Evolutionary conservation across 306 rosid species (phyloP), one percentile per base, ranked within the genome.

Genomic region (Biancaea sappan): DNA sequence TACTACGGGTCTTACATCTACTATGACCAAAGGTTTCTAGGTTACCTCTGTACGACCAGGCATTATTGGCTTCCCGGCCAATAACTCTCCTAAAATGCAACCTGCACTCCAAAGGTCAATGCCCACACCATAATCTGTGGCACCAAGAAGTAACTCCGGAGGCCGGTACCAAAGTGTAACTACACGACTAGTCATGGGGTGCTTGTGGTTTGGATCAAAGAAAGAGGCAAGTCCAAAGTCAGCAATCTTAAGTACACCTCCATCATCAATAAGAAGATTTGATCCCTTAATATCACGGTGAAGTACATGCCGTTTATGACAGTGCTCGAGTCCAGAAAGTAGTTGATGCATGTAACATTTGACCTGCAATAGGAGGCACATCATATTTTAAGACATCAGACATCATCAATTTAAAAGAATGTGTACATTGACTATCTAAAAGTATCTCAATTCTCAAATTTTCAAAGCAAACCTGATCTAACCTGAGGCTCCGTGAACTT

Each of bases 41-140:
- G 48, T 80, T 79, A 94, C 98, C 98, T 94, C 98, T 24, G 96
- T 94, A 43, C 98, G 97, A 60, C 98, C 98, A 38, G 98, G 98
- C 97, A 94, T 88, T 65, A 94, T 88, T 72, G 98, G 97, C 83
- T 87, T 91, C 89, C 97, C 92, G 48, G 90, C 89, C 83, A 90
- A 81, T 75, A 93, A 81, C 88, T 93, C 98, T 14, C 97, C 98
- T 62, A 93, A 83, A 83, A 93, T 93, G 90, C 98, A 93, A 73
- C 98, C 98, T 59, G 95, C 96, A 81, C 98, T 93, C 98, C 98
- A 93, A 31, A 93, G 88, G 83, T 93, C 98, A 46, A 93, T 80
- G 32, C 92, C 90, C 26, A 85, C 92, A 67, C 90, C 93, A 80
- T 94, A 94, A 29, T 94, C 93, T 54, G 94, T 94, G 56, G 96